Evolutionary conservation across 2,329 filamentous ascomycete genomes (phyloP).

Genomic region (Chalaropsis ovoidea): DNA sequence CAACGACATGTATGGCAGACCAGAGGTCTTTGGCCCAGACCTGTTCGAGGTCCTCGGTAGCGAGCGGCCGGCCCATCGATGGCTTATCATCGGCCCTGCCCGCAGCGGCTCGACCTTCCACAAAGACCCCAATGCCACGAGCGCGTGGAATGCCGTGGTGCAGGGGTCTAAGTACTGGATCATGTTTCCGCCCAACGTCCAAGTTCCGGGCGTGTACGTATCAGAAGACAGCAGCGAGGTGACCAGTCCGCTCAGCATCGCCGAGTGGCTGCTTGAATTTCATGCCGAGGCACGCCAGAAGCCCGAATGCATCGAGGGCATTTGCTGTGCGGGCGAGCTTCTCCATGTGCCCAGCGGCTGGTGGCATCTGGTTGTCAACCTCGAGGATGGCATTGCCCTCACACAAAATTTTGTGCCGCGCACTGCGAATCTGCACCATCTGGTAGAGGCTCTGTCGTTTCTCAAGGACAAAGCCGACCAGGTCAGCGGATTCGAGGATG

Average conservation of each 20-base stretch:
- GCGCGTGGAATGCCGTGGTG: conserved; percentile 90
- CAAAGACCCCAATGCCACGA: conserved; percentile 64
- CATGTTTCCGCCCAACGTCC: conserved; percentile 76
- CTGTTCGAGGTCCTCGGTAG: conserved; percentile 68
- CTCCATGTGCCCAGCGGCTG: conserved; percentile 87
- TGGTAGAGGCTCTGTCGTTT: conserved; percentile 68
- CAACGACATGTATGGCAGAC: conserved; percentile 60
- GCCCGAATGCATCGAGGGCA: conserved; percentile 71
- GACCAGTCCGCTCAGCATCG: conserved; percentile 84
- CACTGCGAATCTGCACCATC: conserved; percentile 44
- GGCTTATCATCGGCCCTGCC: conserved; percentile 83
- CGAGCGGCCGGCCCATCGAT: conserved; percentile 76
- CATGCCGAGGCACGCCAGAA: conserved; percentile 69
- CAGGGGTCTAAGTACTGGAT: conserved; percentile 95
- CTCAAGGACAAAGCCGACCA: conserved; percentile 72
- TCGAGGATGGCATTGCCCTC: conserved; percentile 73
- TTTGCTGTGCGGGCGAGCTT: conserved; percentile 76
- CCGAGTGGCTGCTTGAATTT: conserved; percentile 90
- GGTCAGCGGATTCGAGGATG: conserved; percentile 71
- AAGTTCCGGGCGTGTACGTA: conserved; percentile 82
- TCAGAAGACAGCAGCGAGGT: conserved; percentile 86
- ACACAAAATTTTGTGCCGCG: conserved; percentile 91
- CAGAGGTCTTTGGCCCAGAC: conserved; percentile 76
- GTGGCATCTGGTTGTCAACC: conserved; percentile 93
- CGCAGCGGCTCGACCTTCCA: conserved; percentile 90